Conservation (phyloP, 371 early-diverging fungal species). For the Chytridium lagenaria region DNA sequence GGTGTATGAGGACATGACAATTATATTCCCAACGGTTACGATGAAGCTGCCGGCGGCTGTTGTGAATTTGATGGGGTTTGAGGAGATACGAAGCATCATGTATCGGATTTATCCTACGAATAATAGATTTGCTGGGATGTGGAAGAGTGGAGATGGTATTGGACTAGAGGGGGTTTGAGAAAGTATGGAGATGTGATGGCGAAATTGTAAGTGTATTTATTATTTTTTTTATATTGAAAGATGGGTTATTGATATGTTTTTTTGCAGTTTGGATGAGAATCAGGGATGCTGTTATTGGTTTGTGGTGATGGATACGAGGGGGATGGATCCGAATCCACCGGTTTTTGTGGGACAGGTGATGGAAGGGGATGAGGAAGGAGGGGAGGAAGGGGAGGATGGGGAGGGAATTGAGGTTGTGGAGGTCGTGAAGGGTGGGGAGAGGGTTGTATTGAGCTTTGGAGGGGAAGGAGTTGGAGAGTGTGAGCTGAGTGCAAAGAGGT, state of each 20-base stretch:
- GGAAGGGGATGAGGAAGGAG: neutral
- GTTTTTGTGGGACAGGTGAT: neutral
- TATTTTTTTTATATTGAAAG: neutral
- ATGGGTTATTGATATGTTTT: neutral
- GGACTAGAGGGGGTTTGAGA: neutral
- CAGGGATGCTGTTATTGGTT: slow-evolving; percentile 3
- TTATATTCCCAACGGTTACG: too few relatives aligned
- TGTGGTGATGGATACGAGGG: neutral
- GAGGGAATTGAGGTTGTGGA: neutral
- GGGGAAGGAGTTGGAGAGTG: neutral
- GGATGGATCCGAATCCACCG: neutral
- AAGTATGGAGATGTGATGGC: neutral
- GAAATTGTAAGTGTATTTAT: neutral
- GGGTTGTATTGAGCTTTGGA: neutral
- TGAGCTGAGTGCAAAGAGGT: neutral
- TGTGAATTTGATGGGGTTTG: neutral
- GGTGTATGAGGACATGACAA: too few relatives aligned
- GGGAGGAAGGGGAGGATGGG: neutral
- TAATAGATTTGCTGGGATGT: neutral
- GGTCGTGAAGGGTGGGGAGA: neutral
- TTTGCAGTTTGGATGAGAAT: neutral
- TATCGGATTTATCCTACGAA: neutral
- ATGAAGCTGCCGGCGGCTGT: neutral
- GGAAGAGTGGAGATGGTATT: neutral
- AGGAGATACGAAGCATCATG: neutral